A percentile compares a stretch with the other conserved stretches of the same genome.
Evolutionary conservation across 495 filamentous ascomycete genomes (phyloP).

Genomic region (Aspergillus kassunensis): DNA sequence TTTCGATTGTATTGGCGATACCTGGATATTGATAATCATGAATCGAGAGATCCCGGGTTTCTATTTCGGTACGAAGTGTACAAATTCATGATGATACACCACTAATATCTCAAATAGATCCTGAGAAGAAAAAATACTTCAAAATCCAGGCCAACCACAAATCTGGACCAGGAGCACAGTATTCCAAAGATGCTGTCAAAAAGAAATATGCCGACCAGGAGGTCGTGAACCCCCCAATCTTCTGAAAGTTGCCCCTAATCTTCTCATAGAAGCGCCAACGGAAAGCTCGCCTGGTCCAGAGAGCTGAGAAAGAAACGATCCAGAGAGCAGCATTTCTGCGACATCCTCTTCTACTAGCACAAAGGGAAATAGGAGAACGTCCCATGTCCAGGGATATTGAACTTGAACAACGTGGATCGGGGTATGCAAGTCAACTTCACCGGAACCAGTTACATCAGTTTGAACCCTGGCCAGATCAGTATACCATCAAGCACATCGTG

Average conservation of each 20-base stretch:
- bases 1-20: neutral
- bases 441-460: conserved; percentile 32
- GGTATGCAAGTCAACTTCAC: conserved; percentile 33
- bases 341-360: conserved; percentile 26
- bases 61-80: conserved; percentile 17
- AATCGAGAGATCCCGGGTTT: conserved; percentile 30
- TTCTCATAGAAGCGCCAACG: conserved; percentile 27
- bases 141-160: conserved; percentile 48
- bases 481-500: conserved; percentile 32
- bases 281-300: conserved; percentile 23
- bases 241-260: neutral
- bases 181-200: conserved; percentile 46
- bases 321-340: conserved; percentile 25
- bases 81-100: neutral
- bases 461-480: conserved; percentile 29
- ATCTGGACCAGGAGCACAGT: conserved; percentile 39
- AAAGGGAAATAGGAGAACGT: conserved; percentile 27
- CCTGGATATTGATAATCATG: conserved; percentile 37
- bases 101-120: conserved; percentile 30
- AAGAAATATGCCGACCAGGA: conserved; percentile 34
- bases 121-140: conserved; percentile 57
- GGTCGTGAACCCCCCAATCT: conserved; percentile 16
- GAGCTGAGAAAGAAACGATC: conserved; percentile 33
- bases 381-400: conserved; percentile 12
- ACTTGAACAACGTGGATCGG: conserved; percentile 25